Evolutionary conservation across 352 stramenopile genomes (phyloP).

Genomic region (Globisporangium alternatum): DNA sequence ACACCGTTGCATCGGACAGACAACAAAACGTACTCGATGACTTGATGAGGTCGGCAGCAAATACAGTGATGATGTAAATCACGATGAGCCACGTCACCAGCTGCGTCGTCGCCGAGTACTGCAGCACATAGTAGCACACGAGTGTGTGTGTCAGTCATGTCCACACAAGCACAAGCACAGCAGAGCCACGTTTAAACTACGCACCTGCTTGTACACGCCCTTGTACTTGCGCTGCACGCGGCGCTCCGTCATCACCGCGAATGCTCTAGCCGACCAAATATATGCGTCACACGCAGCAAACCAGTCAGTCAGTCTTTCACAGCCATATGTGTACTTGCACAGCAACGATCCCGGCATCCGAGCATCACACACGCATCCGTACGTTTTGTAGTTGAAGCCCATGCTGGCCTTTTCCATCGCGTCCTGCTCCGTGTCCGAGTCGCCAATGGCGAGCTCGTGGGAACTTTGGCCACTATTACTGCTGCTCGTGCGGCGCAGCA

Average conservation of each 20-base stretch:
- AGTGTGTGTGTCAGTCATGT: neutral
- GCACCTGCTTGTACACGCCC: slow-evolving; percentile 54
- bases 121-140: neutral
- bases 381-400: slow-evolving; percentile 13
- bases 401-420: neutral
- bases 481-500: slow-evolving; percentile 4
- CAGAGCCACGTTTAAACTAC: neutral
- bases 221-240: slow-evolving; percentile 49
- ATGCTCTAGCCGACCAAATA: slow-evolving; percentile 17
- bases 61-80: slow-evolving; percentile 49
- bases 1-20: neutral
- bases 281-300: neutral
- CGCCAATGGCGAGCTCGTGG: slow-evolving; percentile 1
- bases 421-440: neutral
- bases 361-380: neutral
- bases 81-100: slow-evolving; percentile 53
- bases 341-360: neutral
- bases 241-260: slow-evolving; percentile 55
- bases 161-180: neutral
- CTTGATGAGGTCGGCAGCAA: slow-evolving; percentile 25
- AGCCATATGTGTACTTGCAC: neutral
- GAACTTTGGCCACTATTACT: neutral
- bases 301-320: neutral
- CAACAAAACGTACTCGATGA: slow-evolving; percentile 9
- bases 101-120: slow-evolving; percentile 53